A percentile compares a stretch with the other conserved stretches of the same genome.
Evolutionary conservation across 1,284 basidiomycete species (phyloP).

Genomic region (Puccinia hordei): DNA sequence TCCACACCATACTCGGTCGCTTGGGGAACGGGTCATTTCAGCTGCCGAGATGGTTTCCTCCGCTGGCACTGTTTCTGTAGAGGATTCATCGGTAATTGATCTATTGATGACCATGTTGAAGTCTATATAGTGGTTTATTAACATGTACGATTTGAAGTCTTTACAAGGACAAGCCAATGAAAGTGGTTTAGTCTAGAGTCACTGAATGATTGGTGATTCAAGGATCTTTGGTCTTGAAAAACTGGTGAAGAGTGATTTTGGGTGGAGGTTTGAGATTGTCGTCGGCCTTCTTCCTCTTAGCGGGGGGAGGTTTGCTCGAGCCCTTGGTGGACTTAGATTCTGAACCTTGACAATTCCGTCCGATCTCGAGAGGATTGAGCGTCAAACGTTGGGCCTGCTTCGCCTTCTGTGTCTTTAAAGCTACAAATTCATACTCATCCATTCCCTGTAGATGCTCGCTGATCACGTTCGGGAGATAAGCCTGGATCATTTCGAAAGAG

Average conservation of each 20-base stretch:
- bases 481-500: not conserved
- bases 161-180: too few species aligned
- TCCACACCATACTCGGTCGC: too few species aligned
- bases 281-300: slow-evolving; percentile 9
- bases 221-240: not conserved
- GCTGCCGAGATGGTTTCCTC: too few species aligned
- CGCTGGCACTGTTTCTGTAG: too few species aligned
- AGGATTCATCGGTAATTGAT: too few species aligned
- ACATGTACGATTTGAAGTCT: too few species aligned
- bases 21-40: too few species aligned
- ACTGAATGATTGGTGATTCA: too few species aligned
- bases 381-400: not conserved
- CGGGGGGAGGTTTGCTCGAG: not conserved
- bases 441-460: not conserved
- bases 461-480: not conserved
- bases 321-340: not conserved
- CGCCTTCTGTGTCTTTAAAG: not conserved
- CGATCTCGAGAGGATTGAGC: slow-evolving; percentile 14
- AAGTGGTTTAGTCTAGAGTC: too few species aligned
- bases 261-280: not conserved
- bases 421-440: not conserved
- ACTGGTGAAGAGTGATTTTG: not conserved
- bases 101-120: too few species aligned
- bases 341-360: not conserved
- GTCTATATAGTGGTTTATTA: too few species aligned